Evolutionary conservation across 345 rosid species (phyloP), one percentile per base, ranked within the genome.

Genomic region (Eucalyptus caleyi): DNA sequence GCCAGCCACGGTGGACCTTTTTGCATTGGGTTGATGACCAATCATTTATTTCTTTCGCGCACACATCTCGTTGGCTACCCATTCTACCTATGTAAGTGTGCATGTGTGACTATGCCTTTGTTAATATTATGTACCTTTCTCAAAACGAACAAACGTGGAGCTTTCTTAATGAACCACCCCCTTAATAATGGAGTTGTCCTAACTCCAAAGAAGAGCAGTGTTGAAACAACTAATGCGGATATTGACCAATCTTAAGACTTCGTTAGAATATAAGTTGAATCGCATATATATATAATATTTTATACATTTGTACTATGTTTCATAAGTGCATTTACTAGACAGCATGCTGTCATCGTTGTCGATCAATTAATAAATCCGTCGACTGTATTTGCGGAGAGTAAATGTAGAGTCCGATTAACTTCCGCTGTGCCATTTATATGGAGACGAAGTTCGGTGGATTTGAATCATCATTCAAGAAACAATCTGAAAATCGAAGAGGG

Each of bases 1-100:
- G 88, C 88, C 88, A 34, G 88, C 88, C 88, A 87, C 88, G 62
- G 80, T 34, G 18, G 88, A 42, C 88, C 3, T 59, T 87, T 56
- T 42, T 11, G 83, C 85, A 40, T 40, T 77, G 85, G 9, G 47
- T 77, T 21, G 85, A 42, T 77, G 85, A 77, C 85, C 85, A 40
- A 40, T 37, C 30, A 23, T 23, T 77, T 11, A 21, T 40, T 21
- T 40, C 85, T 40, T 40, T 77, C 5, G 16, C 85, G 7, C 47
- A 11, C 83, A 23, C 16, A 77, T 40, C 7, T 77, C 5, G 83
- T 77, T 11, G 47, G 83, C 47, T 11, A 11, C 16, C 11, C 83
- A 44, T 23, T 77, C 83, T 37, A 21, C 47, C 24, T 40, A 3
- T 11, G 13, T 21, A 21, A 40, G 27, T 11, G 30, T 37, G 47